Evolutionary conservation across 805 yeast genomes (phyloP), one percentile per base, ranked within the genome.

Genomic region (Saccharomycopsis olivae): DNA sequence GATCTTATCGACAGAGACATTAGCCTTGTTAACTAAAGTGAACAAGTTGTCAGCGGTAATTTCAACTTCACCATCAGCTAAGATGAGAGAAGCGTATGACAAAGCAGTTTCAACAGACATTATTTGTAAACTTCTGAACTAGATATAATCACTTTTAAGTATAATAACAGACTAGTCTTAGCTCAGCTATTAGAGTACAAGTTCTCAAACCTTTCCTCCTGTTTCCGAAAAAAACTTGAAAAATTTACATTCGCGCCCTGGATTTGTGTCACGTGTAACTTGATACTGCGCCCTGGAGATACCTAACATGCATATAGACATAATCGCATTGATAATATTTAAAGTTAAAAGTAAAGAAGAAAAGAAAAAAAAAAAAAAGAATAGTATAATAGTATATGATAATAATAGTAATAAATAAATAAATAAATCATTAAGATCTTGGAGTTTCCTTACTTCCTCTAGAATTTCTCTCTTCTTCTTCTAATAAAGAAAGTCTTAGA

Each of bases 41-140:
- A 75, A 65, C 57, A 85, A 71, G 75, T 84, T 85, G 66, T 82
- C 89, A 55, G 92, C 61, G 36, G 89, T 71, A 74, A 85, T 72
- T 68, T 84, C 94, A 60, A 82, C 71, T 61, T 81, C 94, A 55
- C 94, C 81, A 64, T 85, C 95, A 53, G 95, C 94, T 67, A 85
- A 75, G 71, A 85, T 84, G 65, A 85, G 75, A 61, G 95, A 94
- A 64, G 95, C 95, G 78, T 83, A 83, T 53, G 94, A 80, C 58
- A 82, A 78, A 57, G 87, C 75, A 58, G 88, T 72, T 72, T 82
- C 88, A 48, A 59, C 50, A 59, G 74, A 61, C 86, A 79, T 79
- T 62, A 51, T 39, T n/a, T 13, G 23, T 34, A 28, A 17, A 36
- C 19, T 20, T 20, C 39, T 36, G 46, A 44, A 41, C 47, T 45